A percentile compares a stretch with the other conserved stretches of the same genome.
Conservation (phyloP, 257 asterid genomes). For the Solanum acaule region DNA sequence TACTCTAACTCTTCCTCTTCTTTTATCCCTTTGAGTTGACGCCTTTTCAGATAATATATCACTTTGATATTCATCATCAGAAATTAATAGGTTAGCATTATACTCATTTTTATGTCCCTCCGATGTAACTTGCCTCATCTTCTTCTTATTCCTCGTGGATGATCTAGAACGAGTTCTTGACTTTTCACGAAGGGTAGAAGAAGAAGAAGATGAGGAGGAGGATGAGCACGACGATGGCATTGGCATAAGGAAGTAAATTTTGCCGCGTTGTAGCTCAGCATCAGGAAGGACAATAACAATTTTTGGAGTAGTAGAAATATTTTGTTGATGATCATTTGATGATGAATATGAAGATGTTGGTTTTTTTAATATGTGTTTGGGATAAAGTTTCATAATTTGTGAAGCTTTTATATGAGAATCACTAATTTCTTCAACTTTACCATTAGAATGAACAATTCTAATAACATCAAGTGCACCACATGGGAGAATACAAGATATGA, state of each 20-base stretch:
- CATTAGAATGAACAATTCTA: conserved; percentile 80
- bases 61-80: conserved; percentile 61
- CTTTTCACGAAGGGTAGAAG: conserved; percentile 12
- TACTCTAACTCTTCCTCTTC: conserved; percentile 70
- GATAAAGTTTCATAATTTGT: conserved; percentile 72
- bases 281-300: conserved; percentile 75
- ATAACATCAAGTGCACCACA: conserved; percentile 92
- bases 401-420: conserved; percentile 51
- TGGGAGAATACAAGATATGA: conserved; percentile 97
- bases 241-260: conserved; percentile 86
- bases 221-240: conserved; percentile 12
- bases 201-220: conserved; percentile 16
- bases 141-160: conserved; percentile 19
- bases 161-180: background rate
- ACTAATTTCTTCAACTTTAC: conserved; percentile 73
- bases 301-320: conserved; percentile 39
- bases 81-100: conserved; percentile 11
- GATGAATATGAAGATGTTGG: conserved; percentile 21
- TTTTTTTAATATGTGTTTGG: conserved; percentile 79
- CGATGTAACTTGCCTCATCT: conserved; percentile 3
- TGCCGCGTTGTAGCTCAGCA: conserved; percentile 80
- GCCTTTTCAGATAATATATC: conserved; percentile 62
- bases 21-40: conserved; percentile 54
- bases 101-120: conserved; percentile 1
- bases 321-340: conserved; percentile 15